phyloP scores from a whole-genome alignment of 225 moss, liverwort and hornwort genomes.

The Pseudoscleropodium purum region DNA sequence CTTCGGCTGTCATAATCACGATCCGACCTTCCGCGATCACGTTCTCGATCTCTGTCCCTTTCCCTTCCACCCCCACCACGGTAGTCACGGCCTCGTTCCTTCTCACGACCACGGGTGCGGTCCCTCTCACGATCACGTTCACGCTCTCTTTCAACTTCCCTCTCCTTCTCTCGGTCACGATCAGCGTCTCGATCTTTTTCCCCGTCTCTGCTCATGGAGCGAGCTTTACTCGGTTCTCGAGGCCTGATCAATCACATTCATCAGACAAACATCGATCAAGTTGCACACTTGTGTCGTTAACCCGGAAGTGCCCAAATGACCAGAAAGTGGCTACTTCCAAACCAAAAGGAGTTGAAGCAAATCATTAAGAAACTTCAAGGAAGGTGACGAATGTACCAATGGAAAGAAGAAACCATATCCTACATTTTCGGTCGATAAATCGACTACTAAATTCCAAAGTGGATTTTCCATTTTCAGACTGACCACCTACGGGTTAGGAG shows the following conservation, averaged over 20 bases:
- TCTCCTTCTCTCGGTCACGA: constrained; percentile 47
- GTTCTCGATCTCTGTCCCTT: constrained; percentile 43
- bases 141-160: constrained; percentile 39
- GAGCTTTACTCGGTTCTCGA: constrained; percentile 48
- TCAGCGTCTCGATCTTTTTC: constrained; percentile 64
- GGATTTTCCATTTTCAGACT: background rate
- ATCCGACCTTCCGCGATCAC: constrained; percentile 58
- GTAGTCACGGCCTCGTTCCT: constrained; percentile 58
- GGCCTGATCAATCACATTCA: constrained; percentile 27
- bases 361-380: background rate
- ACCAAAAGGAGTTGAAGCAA: background rate
- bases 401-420: background rate
- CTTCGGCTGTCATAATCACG: constrained; percentile 57
- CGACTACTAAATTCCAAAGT: background rate
- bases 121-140: constrained; percentile 44
- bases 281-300: background rate
- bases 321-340: background rate
- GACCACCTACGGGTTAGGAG: background rate
- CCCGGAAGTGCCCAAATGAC: background rate
- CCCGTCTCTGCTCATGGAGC: constrained; percentile 53
- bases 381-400: background rate
- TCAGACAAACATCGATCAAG: background rate
- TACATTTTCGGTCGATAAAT: background rate
- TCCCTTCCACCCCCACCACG: constrained; percentile 50
- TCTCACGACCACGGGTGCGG: background rate